Evolutionary conservation across 1,284 basidiomycete genomes (phyloP).

Genomic region (Thelephora terrestris): DNA sequence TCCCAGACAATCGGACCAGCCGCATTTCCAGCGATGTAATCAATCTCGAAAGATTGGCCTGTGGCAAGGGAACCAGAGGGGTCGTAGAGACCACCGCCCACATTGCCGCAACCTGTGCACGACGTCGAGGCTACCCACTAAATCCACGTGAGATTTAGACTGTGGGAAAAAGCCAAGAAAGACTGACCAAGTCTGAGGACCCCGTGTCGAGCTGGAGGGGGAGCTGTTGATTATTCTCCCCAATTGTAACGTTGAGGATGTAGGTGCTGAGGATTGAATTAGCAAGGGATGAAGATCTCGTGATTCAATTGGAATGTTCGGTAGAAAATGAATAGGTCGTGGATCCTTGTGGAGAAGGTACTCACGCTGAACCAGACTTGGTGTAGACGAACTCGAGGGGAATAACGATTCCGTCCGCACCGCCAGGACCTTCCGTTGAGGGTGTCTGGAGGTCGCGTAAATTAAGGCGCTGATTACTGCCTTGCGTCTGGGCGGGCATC

Average conservation of each 20-base stretch:
- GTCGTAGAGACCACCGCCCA: slow-evolving; percentile 39
- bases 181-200: slow-evolving; percentile 60
- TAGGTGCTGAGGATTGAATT: slow-evolving; percentile 37
- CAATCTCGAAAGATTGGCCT: slow-evolving; percentile 33
- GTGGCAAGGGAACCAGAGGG: slow-evolving; percentile 34
- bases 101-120: slow-evolving; percentile 39
- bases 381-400: slow-evolving; percentile 29
- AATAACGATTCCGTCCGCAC: slow-evolving; percentile 39
- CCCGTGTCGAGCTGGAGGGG: slow-evolving; percentile 66
- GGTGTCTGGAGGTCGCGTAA: too few relatives aligned
- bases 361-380: not conserved
- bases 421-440: slow-evolving; percentile 27
- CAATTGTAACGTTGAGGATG: slow-evolving; percentile 44
- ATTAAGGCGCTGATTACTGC: too few relatives aligned
- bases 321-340: slow-evolving; percentile 3
- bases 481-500: too few relatives aligned
- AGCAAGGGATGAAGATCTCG: not conserved
- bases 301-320: slow-evolving; percentile 1
- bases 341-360: slow-evolving; percentile 2
- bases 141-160: slow-evolving; percentile 4
- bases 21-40: slow-evolving; percentile 48
- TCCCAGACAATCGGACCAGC: slow-evolving; percentile 61
- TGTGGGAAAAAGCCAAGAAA: not conserved
- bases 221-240: slow-evolving; percentile 35
- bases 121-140: slow-evolving; percentile 57